phyloP scores from a whole-genome alignment of 805 yeast genomes.

The Candida lessepsii region DNA sequence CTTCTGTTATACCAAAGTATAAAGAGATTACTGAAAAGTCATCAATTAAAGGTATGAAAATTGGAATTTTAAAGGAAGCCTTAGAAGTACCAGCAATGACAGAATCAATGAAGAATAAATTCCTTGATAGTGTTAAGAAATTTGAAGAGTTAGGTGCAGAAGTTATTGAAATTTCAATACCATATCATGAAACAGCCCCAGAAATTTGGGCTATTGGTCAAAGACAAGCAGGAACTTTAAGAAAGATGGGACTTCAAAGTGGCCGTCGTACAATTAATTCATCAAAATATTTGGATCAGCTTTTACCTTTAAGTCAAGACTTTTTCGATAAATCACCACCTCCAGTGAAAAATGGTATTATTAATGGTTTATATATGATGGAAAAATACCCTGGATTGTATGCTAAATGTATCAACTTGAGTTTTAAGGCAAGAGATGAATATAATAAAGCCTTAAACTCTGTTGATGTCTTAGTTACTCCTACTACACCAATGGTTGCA shows the following conservation, averaged over 20 bases:
- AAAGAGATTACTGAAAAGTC: slow-evolving; percentile 11
- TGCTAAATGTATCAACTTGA: slow-evolving; percentile 15
- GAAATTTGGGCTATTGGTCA: slow-evolving; percentile 18
- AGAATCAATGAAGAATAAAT: slow-evolving; percentile 13
- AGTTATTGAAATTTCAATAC: slow-evolving; percentile 18
- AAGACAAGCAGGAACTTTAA: slow-evolving; percentile 14
- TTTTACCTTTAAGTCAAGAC: slow-evolving; percentile 16
- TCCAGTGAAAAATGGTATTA: slow-evolving; percentile 13
- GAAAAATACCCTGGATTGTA: slow-evolving; percentile 16
- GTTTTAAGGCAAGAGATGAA: slow-evolving; percentile 15
- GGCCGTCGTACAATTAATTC: slow-evolving; percentile 15
- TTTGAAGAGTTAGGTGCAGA: slow-evolving; percentile 17
- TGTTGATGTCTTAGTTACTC: slow-evolving; percentile 16
- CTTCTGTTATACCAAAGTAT: slow-evolving; percentile 14
- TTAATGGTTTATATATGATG: slow-evolving; percentile 14
- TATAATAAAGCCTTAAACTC: slow-evolving; percentile 14
- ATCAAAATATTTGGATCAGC: slow-evolving; percentile 11
- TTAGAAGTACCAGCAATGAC: slow-evolving; percentile 17
- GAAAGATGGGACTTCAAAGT: slow-evolving; percentile 14
- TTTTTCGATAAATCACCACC: slow-evolving; percentile 16
- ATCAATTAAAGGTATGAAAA: slow-evolving; percentile 15
- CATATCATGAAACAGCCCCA: slow-evolving; percentile 16
- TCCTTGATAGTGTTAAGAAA: slow-evolving; percentile 12
- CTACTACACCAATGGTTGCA: slow-evolving; percentile 16
- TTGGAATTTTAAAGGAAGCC: slow-evolving; percentile 17